Evolutionary conservation across 495 filamentous ascomycete species (phyloP).

Genomic region (Tuber indicum): DNA sequence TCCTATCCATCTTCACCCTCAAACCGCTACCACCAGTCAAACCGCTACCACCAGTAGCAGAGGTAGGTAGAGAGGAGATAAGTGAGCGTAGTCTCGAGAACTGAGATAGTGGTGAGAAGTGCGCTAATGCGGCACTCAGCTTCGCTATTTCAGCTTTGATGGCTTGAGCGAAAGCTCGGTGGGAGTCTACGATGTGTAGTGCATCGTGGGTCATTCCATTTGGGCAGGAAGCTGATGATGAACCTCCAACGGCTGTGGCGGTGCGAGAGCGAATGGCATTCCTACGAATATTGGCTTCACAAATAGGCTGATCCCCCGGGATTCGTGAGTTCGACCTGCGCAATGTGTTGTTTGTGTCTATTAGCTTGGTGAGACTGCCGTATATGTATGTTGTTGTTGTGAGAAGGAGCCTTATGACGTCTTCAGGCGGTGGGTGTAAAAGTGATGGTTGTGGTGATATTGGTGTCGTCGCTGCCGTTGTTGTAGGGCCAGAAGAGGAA

Average conservation of each 20-base stretch:
- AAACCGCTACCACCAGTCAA: too few relatives aligned
- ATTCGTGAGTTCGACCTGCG: not conserved
- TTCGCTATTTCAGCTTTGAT: not conserved
- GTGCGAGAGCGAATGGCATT: not conserved
- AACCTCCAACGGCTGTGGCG: not conserved
- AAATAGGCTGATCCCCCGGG: not conserved
- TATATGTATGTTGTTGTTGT: not conserved
- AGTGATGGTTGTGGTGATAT: not conserved
- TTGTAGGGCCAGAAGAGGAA: not conserved
- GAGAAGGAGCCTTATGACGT: not conserved
- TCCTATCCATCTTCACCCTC: not conserved
- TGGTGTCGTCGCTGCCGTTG: not conserved
- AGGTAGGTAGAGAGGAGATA: not conserved
- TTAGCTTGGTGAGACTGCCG: not conserved
- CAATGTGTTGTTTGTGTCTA: not conserved
- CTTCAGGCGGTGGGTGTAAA: not conserved
- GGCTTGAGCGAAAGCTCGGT: not conserved
- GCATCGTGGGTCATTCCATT: not conserved
- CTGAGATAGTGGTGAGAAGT: not conserved
- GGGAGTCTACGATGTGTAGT: not conserved
- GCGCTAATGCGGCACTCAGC: not conserved
- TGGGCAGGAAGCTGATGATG: not conserved
- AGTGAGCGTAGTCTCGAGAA: not conserved
- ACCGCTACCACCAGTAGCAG: not conserved
- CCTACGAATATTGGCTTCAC: not conserved